Evolutionary conservation across 2,329 filamentous ascomycete species (phyloP).

Genomic region (Aspergillus terreus): DNA sequence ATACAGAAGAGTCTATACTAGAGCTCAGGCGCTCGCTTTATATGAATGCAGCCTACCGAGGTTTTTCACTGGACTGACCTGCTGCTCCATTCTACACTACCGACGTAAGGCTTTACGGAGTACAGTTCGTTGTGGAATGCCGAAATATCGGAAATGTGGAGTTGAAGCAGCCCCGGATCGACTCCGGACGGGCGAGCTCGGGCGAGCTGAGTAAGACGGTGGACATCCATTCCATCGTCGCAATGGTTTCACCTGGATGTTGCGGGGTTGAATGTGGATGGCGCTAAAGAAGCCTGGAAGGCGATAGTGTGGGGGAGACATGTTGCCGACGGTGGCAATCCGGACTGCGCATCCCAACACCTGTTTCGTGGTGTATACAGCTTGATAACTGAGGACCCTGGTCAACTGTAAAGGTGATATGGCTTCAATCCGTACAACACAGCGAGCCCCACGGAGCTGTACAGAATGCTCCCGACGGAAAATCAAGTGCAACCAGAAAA

Average conservation of each 20-base stretch:
- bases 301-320: background rate
- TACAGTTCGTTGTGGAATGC: too few species aligned
- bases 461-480: slow-evolving; percentile 10
- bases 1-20: background rate
- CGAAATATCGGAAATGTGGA: background rate
- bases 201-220: background rate
- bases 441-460: slow-evolving; percentile 7
- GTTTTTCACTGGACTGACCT: background rate
- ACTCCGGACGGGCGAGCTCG: background rate
- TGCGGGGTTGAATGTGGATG: background rate
- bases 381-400: background rate
- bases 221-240: too few species aligned
- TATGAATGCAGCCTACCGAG: background rate
- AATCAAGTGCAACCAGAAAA: slow-evolving; percentile 7
- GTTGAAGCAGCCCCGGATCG: background rate
- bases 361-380: background rate
- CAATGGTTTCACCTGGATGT: background rate
- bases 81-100: background rate
- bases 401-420: background rate
- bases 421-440: background rate
- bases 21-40: background rate
- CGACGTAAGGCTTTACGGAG: background rate
- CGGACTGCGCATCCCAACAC: too few species aligned
- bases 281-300: background rate
- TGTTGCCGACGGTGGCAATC: too few species aligned